phyloP scores from a whole-genome alignment of 2,329 filamentous ascomycete species.

The Tolypocladium tundrense region DNA sequence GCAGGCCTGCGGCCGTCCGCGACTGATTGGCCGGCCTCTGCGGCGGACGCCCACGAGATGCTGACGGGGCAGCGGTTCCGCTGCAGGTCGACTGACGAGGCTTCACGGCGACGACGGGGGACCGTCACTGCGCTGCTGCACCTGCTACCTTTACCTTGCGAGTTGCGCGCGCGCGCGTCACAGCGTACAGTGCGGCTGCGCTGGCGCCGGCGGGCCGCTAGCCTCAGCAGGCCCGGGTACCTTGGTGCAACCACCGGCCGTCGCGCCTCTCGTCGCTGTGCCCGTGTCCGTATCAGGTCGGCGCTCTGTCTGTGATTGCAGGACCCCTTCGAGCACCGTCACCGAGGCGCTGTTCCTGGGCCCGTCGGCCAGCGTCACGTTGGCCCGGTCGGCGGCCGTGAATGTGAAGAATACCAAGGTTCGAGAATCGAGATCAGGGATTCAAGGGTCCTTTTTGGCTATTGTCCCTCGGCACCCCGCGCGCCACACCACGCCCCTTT shows the following conservation, averaged over 20 bases:
- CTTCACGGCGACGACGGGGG: not conserved
- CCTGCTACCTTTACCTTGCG: too few species aligned
- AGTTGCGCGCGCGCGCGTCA: not conserved
- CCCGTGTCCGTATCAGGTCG: not conserved
- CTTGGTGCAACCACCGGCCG: not conserved
- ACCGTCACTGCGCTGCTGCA: not conserved
- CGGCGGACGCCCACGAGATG: not conserved
- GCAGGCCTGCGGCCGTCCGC: not conserved
- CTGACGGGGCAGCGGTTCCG: not conserved
- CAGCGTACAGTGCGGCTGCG: not conserved
- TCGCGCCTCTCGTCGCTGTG: not conserved
- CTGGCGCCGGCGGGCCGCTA: not conserved
- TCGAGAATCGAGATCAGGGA: not conserved
- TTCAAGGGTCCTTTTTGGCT: not conserved
- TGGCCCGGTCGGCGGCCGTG: not conserved
- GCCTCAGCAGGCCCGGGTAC: not conserved
- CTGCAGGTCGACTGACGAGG: not conserved
- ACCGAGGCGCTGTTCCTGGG: not conserved
- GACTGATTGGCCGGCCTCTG: not conserved
- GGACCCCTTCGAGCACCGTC: not conserved
- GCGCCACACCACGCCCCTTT: not conserved
- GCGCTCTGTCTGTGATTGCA: not conserved
- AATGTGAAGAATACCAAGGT: not conserved
- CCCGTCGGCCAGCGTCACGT: not conserved
- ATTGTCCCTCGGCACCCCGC: not conserved